A percentile compares a stretch with the other conserved stretches of the same genome.
phyloP scores from a whole-genome alignment of 2,329 filamentous ascomycete species.

The Neofusicoccum kwambonambiense region DNA sequence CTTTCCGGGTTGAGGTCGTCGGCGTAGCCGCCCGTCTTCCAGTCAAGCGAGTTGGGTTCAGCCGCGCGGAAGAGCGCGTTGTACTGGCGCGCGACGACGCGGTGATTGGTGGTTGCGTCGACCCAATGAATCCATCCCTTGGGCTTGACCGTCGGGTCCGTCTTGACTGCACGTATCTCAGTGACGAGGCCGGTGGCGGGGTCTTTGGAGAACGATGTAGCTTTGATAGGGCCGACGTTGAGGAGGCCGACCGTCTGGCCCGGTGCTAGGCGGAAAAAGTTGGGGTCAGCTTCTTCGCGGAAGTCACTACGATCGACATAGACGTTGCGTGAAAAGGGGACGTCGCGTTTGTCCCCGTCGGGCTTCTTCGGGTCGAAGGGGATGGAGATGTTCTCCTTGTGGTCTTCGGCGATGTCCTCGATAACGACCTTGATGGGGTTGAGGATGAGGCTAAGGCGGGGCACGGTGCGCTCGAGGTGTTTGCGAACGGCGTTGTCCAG shows the following conservation, averaged over 20 bases:
- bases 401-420: slow-evolving; percentile 72
- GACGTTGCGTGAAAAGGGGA: slow-evolving; percentile 71
- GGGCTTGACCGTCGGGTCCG: slow-evolving; percentile 67
- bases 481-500: slow-evolving; percentile 83
- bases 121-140: slow-evolving; percentile 82
- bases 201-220: slow-evolving; percentile 67
- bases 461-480: slow-evolving; percentile 85
- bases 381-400: slow-evolving; percentile 62
- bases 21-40: slow-evolving; percentile 73
- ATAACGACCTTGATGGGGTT: slow-evolving; percentile 83
- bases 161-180: slow-evolving; percentile 64
- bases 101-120: slow-evolving; percentile 61
- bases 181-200: slow-evolving; percentile 60
- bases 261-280: slow-evolving; percentile 77
- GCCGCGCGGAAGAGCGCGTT: slow-evolving; percentile 84
- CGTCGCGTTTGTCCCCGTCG: slow-evolving; percentile 59
- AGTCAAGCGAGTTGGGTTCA: slow-evolving; percentile 69
- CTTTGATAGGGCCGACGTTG: slow-evolving; percentile 68
- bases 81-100: slow-evolving; percentile 68
- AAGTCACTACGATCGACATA: slow-evolving; percentile 85
- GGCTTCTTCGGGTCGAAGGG: slow-evolving; percentile 84
- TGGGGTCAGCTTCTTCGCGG: slow-evolving; percentile 67
- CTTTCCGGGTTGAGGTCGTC: slow-evolving; percentile 82
- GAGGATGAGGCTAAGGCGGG: slow-evolving; percentile 83
- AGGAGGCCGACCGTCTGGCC: slow-evolving; percentile 73